These are phyloP conservation scores for Solioccasus polychromus DNA, from an alignment of 768 basidiomycete species.

Conservation along the genomic window DNA sequence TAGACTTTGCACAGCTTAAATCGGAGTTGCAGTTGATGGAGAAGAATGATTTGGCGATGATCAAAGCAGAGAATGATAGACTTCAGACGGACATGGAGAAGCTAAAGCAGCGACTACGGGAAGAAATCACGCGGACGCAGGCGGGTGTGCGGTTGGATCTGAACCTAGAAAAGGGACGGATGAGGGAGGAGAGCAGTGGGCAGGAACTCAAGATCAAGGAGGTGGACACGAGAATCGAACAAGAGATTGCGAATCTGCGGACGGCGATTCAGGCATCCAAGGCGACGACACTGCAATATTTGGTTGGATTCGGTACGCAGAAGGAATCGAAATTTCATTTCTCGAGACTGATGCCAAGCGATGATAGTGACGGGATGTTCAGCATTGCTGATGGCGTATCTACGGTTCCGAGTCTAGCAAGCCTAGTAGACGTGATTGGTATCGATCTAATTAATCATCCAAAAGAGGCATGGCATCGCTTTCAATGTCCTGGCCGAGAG, in stretches of 20 bases:
- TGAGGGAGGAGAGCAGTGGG: slow-evolving; percentile 87
- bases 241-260: slow-evolving; percentile 84
- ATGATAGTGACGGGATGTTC: slow-evolving; percentile 79
- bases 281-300: slow-evolving; percentile 83
- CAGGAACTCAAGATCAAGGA: slow-evolving; percentile 97
- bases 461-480: slow-evolving; percentile 68
- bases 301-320: slow-evolving; percentile 79
- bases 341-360: slow-evolving; percentile 5
- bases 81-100: slow-evolving; percentile 88
- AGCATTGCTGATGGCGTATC: slow-evolving; percentile 83
- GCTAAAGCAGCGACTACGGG: slow-evolving; percentile 87
- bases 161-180: slow-evolving; percentile 94
- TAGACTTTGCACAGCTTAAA: slow-evolving; percentile 95
- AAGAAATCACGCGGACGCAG: slow-evolving; percentile 90
- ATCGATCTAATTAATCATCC: slow-evolving; percentile 42
- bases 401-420: slow-evolving; percentile 57
- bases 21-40: slow-evolving; percentile 95
- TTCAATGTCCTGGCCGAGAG: slow-evolving; percentile 60
- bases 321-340: background rate
- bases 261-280: slow-evolving; percentile 86
- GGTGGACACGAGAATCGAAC: slow-evolving; percentile 95
- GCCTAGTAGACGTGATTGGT: slow-evolving; percentile 4
- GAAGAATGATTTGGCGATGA: slow-evolving; percentile 93
- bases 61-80: slow-evolving; percentile 97
- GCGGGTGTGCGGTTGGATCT: slow-evolving; percentile 91